Conservation (phyloP, 1,139 yeast genomes). For the Candida sp. region DNA sequence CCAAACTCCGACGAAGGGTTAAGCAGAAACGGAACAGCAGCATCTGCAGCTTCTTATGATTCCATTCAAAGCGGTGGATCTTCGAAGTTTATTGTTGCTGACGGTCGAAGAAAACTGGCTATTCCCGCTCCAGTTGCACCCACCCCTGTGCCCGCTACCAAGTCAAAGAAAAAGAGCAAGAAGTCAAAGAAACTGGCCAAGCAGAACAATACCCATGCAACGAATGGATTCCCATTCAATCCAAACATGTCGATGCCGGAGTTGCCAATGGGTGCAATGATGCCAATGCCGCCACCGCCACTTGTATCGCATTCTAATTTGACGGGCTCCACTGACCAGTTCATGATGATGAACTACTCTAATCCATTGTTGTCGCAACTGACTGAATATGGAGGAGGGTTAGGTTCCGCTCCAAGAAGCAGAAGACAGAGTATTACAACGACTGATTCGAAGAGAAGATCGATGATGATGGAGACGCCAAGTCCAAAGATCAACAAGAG, state of each 20-base stretch:
- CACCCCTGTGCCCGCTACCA: neutral
- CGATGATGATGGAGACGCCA: slow-evolving; percentile 18
- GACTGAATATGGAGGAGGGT: slow-evolving; percentile 20
- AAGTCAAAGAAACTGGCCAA: slow-evolving; percentile 5
- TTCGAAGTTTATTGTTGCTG: slow-evolving; percentile 36
- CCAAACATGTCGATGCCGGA: slow-evolving; percentile 14
- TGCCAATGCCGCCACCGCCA: slow-evolving; percentile 4
- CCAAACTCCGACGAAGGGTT: slow-evolving; percentile 13
- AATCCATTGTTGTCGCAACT: slow-evolving; percentile 26
- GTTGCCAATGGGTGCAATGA: slow-evolving; percentile 2
- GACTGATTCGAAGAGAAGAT: slow-evolving; percentile 22
- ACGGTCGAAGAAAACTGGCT: slow-evolving; percentile 16
- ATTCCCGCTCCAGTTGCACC: slow-evolving; percentile 9
- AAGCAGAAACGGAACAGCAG: slow-evolving; percentile 29
- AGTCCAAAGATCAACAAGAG: slow-evolving; percentile 1
- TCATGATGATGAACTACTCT: slow-evolving; percentile 11
- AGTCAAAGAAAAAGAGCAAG: slow-evolving; percentile 7
- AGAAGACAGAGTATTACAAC: slow-evolving; percentile 26
- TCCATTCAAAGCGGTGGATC: slow-evolving; percentile 45
- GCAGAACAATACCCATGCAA: slow-evolving; percentile 7
- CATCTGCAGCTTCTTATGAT: slow-evolving; percentile 33
- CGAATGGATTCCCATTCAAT: slow-evolving; percentile 2
- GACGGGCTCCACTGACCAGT: neutral
- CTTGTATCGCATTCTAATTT: slow-evolving; percentile 1
- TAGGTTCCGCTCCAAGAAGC: slow-evolving; percentile 4